Base-by-base conservation (phyloP, 495 filamentous ascomycete species). In the Thermochaetoides thermophila region DNA sequence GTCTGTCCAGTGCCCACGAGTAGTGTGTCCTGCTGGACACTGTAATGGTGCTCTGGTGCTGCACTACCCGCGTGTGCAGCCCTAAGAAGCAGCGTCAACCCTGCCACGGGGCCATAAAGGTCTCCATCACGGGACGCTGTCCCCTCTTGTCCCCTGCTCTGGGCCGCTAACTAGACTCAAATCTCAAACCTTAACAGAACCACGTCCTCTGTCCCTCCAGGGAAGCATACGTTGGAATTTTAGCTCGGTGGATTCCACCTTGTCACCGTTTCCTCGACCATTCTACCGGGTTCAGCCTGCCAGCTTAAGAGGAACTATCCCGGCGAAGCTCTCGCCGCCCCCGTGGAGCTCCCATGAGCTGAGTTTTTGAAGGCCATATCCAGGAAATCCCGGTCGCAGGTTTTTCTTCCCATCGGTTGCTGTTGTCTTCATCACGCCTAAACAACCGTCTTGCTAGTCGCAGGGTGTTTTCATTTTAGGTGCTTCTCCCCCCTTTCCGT, bases 91-190 rank as follows among this genome's bases (percentile, higher is more conserved):
- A 51, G 39, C 39, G 22, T 40, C 34, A 38, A 45, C 32, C 44
- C 53, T 46, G 47, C 46, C 46, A 50, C 49, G 16, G 37, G 18
- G 33, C 27, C 34, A 47, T 52, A 54, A 49, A 51, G 49, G 33
- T 52, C 45, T 42, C 38, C 43, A 38, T 52, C 45, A 35, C 28
- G 48, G 40, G 36, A 38, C 45, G 15, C 23, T 40, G 34, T 40
- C 30, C 24, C 34, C 27, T 25, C 31, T 32, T 22, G 31, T n/a
- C 12, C 14, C 27, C 37, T 22, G 26, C 39, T 33, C 24, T 39
- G 28, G 26, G 26, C 33, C 18, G 28, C 33, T 36, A 42, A 12
- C 26, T n/a, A n/a, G n/a, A n/a, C n/a, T n/a, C n/a, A n/a, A n/a
- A 29, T 12, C 27, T 21, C 22, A 21, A 21, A 42, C 39, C 28